A percentile compares a stretch with the other conserved stretches of the same genome.
These are phyloP conservation scores for Orobanche coerulescens DNA, from an alignment of 257 asterid species.

Conservation along the genomic window DNA sequence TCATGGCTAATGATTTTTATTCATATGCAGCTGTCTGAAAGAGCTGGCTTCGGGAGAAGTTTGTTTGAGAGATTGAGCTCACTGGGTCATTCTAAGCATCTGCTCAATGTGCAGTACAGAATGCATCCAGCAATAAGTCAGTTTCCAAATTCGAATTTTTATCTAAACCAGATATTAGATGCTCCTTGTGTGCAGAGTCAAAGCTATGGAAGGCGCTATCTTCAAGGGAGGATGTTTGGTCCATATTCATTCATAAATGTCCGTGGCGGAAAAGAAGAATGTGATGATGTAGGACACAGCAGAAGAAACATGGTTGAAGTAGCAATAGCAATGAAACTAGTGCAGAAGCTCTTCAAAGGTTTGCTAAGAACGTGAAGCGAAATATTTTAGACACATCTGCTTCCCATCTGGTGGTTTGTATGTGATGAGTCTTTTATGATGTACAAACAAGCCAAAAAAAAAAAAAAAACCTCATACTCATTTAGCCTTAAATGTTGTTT, in stretches of 20 bases:
- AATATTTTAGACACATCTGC: background rate
- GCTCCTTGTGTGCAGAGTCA: conserved; percentile 32
- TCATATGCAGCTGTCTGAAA: conserved; percentile 30
- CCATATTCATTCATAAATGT: conserved; percentile 58
- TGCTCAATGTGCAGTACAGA: conserved; percentile 47
- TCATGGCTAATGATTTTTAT: background rate
- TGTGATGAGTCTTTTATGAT: no score
- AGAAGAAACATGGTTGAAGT: conserved; percentile 59
- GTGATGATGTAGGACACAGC: conserved; percentile 39
- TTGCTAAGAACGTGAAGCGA: background rate
- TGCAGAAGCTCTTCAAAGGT: conserved; percentile 51
- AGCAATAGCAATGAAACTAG: conserved; percentile 39
- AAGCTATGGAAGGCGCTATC: conserved; percentile 28
- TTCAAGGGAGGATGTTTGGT: conserved; percentile 44
- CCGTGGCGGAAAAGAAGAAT: conserved; percentile 42
- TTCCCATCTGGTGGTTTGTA: background rate
- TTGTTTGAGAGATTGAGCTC: conserved; percentile 50
- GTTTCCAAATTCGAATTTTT: conserved; percentile 48
- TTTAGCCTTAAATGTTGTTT: no score
- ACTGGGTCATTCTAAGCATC: conserved; percentile 42
- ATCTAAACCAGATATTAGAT: conserved; percentile 33
- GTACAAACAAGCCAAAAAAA: no score
- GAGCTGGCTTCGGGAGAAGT: conserved; percentile 58
- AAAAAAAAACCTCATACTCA: no score
- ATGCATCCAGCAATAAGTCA: conserved; percentile 54